These are phyloP conservation scores for Backusella westeae DNA, from an alignment of 192 early-diverging fungal species.

Conservation along the genomic window DNA sequence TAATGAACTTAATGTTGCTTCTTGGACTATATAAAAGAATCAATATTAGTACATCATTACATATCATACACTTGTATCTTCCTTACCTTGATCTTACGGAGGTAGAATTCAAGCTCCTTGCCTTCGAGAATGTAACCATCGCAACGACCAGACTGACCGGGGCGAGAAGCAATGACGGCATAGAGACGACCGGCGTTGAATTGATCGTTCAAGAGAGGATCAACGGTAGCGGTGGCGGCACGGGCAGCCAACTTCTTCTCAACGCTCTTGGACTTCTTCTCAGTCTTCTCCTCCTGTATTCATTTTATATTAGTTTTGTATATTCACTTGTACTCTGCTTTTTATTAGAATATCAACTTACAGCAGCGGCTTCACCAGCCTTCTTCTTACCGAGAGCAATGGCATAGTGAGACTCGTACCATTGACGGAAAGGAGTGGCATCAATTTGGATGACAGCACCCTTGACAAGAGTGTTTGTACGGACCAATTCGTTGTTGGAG, in stretches of 20 bases:
- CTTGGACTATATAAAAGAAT: conserved; percentile 25
- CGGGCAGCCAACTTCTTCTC: conserved; percentile 84
- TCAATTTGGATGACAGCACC: conserved; percentile 96
- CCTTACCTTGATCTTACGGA: conserved; percentile 78
- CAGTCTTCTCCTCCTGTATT: conserved; percentile 56
- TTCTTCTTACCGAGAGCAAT: conserved; percentile 82
- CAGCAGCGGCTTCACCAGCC: conserved; percentile 51
- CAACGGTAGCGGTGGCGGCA: conserved; percentile 82
- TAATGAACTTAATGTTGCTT: conserved; percentile 20
- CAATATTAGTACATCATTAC: not conserved
- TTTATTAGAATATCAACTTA: not conserved
- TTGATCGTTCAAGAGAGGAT: conserved; percentile 88
- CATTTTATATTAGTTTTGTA: not conserved
- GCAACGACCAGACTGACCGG: conserved; percentile 95
- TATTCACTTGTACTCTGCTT: too few relatives aligned
- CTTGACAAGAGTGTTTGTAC: conserved; percentile 99
- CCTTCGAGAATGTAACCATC: conserved; percentile 99
- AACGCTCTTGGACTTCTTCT: conserved; percentile 90
- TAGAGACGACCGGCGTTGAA: conserved; percentile 92
- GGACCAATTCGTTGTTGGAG: conserved; percentile 99
- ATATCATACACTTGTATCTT: too few relatives aligned
- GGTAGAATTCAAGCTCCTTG: conserved; percentile 99
- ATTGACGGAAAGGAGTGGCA: conserved; percentile 99
- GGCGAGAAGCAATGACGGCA: conserved; percentile 92
- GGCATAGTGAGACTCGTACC: conserved; percentile 99